Conservation (phyloP, 1,284 basidiomycete genomes). For the Mycena citricolor region DNA sequence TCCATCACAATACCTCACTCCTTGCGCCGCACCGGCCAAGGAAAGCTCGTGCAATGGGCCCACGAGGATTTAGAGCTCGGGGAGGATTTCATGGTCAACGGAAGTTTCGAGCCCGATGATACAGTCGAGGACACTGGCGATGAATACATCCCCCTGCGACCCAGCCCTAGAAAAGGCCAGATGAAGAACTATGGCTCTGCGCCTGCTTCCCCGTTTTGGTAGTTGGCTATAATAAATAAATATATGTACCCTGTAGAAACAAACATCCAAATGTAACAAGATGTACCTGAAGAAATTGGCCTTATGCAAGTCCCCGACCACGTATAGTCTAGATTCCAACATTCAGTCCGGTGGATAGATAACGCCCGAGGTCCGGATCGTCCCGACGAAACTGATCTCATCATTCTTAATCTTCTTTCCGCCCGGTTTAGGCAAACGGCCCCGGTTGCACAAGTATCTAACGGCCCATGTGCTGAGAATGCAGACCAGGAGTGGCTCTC, state of each 20-base stretch:
- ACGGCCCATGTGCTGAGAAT: too few species aligned
- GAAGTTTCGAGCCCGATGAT: constrained; percentile 11
- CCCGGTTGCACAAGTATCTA: too few species aligned
- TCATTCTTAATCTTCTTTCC: too few species aligned
- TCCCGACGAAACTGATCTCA: too few species aligned
- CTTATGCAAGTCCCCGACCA: too few species aligned
- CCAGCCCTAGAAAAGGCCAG: constrained; percentile 15
- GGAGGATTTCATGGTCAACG: constrained; percentile 23
- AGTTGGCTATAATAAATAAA: neutral
- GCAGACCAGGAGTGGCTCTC: too few species aligned
- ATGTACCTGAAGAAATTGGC: too few species aligned
- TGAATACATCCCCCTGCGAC: constrained; percentile 18
- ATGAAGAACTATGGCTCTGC: constrained; percentile 22
- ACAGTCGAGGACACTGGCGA: constrained; percentile 10
- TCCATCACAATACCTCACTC: constrained; percentile 6
- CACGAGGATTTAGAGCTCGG: constrained; percentile 21
- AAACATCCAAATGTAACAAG: too few species aligned
- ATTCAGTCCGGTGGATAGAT: too few species aligned
- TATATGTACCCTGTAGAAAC: neutral
- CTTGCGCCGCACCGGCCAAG: constrained; percentile 16
- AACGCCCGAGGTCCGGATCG: too few species aligned
- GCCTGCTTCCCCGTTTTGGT: constrained; percentile 19
- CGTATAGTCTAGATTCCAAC: too few species aligned
- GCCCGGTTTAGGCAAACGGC: too few species aligned
- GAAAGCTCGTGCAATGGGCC: constrained; percentile 18